These are phyloP conservation scores for Saccharum spontaneum DNA, from an alignment of 176 grass and related monocot species.

Conservation along the genomic window DNA sequence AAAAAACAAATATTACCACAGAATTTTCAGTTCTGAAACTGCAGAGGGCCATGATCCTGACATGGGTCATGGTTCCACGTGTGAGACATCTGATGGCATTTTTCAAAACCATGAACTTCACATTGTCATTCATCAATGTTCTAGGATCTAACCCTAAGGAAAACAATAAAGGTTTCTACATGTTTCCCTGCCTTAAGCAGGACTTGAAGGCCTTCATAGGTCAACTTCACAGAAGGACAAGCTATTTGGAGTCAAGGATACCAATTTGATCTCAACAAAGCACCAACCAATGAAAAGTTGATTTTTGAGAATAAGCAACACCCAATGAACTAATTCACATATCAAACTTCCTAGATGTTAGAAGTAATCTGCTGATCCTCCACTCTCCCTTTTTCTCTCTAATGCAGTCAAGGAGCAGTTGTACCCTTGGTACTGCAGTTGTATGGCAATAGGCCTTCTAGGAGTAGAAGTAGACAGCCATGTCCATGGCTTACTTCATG, in stretches of 20 bases:
- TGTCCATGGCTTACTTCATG: too few relatives aligned
- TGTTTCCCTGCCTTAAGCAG: background rate
- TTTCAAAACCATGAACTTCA: background rate
- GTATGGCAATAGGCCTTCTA: too few relatives aligned
- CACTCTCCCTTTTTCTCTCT: too few relatives aligned
- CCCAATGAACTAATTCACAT: background rate
- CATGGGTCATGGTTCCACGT: background rate
- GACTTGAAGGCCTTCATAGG: background rate
- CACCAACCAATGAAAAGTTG: background rate
- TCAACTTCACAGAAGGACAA: background rate
- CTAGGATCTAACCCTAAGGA: background rate
- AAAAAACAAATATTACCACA: background rate
- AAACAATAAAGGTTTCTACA: background rate
- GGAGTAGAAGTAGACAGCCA: too few relatives aligned
- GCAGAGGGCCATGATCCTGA: background rate
- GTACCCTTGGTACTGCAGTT: too few relatives aligned
- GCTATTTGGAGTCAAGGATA: background rate
- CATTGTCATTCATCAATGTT: background rate
- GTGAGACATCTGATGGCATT: background rate
- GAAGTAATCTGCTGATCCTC: too few relatives aligned
- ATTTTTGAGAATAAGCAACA: slow-evolving; percentile 2
- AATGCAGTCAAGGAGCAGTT: too few relatives aligned
- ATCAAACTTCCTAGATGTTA: background rate
- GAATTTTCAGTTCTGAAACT: background rate
- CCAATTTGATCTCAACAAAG: background rate